phyloP scores from a whole-genome alignment of 331 rosid species.

The Malus hybrid region DNA sequence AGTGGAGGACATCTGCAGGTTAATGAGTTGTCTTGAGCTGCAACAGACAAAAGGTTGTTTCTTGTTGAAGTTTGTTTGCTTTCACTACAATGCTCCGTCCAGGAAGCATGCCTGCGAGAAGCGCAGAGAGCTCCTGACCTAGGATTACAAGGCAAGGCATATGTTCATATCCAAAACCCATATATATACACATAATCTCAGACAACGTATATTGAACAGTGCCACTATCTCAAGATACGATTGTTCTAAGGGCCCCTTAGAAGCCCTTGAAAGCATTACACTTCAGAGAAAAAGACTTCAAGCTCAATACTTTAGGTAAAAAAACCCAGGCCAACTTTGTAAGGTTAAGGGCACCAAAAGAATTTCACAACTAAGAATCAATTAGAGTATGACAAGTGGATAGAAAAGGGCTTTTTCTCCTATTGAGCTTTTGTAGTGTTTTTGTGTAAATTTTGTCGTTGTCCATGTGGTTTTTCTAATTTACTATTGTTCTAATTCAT shows the following conservation, averaged over 20 bases:
- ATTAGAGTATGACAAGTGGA: not conserved
- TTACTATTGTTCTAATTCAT: too few relatives aligned
- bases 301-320: too few relatives aligned
- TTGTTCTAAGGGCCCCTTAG: not conserved
- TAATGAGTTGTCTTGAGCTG: not conserved
- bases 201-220: not conserved
- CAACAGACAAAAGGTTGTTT: not conserved
- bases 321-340: not conserved
- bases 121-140: not conserved
- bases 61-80: not conserved
- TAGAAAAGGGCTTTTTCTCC: too few relatives aligned
- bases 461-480: not conserved
- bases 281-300: not conserved
- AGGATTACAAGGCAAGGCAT: not conserved
- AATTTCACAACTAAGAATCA: not conserved
- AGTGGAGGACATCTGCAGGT: not conserved
- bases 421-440: not conserved
- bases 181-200: too few relatives aligned
- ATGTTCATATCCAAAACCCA: not conserved
- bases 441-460: not conserved
- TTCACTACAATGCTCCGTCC: too few relatives aligned
- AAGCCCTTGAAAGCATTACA: not conserved
- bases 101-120: too few relatives aligned
- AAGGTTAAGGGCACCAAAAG: not conserved
- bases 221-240: not conserved